phyloP scores from a whole-genome alignment of 805 yeast genomes.

The Wickerhamomyces rabaulensis region DNA sequence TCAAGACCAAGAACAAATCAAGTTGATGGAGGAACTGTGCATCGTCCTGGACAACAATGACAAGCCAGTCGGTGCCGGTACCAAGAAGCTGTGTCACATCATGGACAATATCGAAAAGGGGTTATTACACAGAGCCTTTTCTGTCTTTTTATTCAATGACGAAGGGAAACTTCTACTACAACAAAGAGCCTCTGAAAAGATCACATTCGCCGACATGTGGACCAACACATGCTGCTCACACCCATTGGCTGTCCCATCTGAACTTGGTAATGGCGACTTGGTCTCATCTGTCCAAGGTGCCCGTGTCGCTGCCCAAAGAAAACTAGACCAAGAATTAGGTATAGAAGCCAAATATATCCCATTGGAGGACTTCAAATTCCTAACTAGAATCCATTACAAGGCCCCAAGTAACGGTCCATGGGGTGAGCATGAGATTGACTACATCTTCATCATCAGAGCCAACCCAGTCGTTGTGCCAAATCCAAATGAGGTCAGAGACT shows the following conservation, averaged over 20 bases:
- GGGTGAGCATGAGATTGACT: constrained; percentile 99
- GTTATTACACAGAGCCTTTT: constrained; percentile 89
- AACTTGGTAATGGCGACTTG: constrained; percentile 60
- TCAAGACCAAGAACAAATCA: constrained; percentile 90
- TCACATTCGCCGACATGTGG: constrained; percentile 97
- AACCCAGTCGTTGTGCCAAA: constrained; percentile 49
- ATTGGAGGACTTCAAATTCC: constrained; percentile 63
- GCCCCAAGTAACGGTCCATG: constrained; percentile 78
- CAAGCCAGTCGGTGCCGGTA: constrained; percentile 84
- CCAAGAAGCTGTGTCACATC: constrained; percentile 84
- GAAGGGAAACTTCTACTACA: constrained; percentile 76
- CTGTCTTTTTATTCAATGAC: constrained; percentile 86
- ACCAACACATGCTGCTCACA: constrained; percentile 99
- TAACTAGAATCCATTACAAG: constrained; percentile 93
- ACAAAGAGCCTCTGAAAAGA: constrained; percentile 94
- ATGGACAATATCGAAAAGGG: constrained; percentile 86
- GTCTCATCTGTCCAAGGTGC: constrained; percentile 69
- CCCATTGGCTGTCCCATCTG: constrained; percentile 80
- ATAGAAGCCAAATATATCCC: constrained; percentile 58
- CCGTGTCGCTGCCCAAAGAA: constrained; percentile 84
- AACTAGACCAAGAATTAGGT: constrained; percentile 90
- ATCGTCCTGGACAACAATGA: constrained; percentile 89
- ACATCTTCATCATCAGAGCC: constrained; percentile 73
- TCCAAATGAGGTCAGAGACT: constrained; percentile 82
- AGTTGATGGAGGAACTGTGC: constrained; percentile 94